Percentiles rank a stretch among this genome's conserved stretches.
These are phyloP conservation scores for Lactarius quietus DNA, from an alignment of 768 basidiomycete species.

Conservation along the genomic window DNA sequence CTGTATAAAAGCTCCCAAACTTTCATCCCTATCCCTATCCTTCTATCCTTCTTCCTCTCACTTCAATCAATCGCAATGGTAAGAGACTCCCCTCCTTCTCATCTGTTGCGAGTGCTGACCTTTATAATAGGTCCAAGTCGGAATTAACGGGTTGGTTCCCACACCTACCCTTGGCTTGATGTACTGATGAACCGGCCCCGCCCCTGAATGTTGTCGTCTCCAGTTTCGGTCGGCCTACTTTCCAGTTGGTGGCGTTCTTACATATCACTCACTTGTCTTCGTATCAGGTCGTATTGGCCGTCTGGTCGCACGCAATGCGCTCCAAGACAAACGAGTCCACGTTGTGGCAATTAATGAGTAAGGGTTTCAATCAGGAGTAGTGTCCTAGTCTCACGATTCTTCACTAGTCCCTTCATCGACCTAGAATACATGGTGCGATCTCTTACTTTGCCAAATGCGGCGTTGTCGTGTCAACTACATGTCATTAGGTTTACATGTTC, in stretches of 20 bases:
- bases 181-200: constrained; percentile 13
- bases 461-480: not conserved
- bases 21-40: constrained; percentile 4
- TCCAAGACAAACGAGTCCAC: constrained; percentile 68
- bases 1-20: constrained; percentile 12
- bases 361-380: constrained; percentile 32
- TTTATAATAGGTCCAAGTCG: constrained; percentile 66
- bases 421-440: constrained; percentile 87
- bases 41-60: not conserved
- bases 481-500: constrained; percentile 90
- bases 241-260: not conserved
- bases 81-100: not conserved
- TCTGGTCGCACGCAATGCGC: constrained; percentile 94
- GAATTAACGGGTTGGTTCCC: constrained; percentile 85
- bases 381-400: not conserved
- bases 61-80: constrained; percentile 8
- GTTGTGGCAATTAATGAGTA: constrained; percentile 95
- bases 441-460: not conserved
- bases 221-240: constrained; percentile 62
- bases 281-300: constrained; percentile 94
- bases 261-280: not conserved
- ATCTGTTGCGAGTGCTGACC: not conserved
- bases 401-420: constrained; percentile 88
- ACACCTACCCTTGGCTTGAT: constrained; percentile 1
- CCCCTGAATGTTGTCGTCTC: constrained; percentile 23